Base-by-base conservation (phyloP, 2,329 filamentous ascomycete genomes). In the Cucurbitaria berberidis region DNA sequence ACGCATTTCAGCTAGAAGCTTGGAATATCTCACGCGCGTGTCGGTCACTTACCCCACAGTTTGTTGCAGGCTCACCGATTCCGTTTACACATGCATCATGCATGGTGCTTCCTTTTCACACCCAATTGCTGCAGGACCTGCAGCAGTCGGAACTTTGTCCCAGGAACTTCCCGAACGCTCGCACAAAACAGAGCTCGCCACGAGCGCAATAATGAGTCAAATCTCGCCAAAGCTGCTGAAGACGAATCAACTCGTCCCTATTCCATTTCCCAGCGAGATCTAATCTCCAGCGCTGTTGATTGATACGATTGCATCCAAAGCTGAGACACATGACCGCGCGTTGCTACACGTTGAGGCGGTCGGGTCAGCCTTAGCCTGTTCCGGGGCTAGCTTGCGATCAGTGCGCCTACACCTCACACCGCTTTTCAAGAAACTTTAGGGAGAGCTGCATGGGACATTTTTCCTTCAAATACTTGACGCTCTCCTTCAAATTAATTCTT, bases 321-420 rank as follows among this genome's bases (percentile, higher is more conserved):
- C 49, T 66, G 59, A 69, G 62, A 69, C 69, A 69, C 65, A 59
- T 72, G 69, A 73, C 63, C 54, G 55, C 67, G 69, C 65, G 59
- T 34, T 34, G 30, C n/a, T 5, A 9, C 24, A 26, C n/a, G 24
- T 9, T 5, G 5, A 5, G 30, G 30, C 30, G 30, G 30, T 34
- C 30, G 30, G 30, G 66, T 73, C 67, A 73, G 69, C 69, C 54
- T 68, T 68, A 69, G 60, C 57, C 55, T 61, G 55, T 56, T 64
- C 52, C 49, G 42, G 55, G 59, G 50, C 59, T 70, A 71, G 68
- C 63, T 62, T 51, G 52, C 53, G 62, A 67, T 68, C 69, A 60
- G 69, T 68, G 69, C 68, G 30, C 58, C 62, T 60, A 67, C 67
- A 69, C 66, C 68, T 70, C 69, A 72, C 68, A 74, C 70, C 69